phyloP scores from a whole-genome alignment of 441 rosid species.

The Pelargonium cotyledonis region DNA sequence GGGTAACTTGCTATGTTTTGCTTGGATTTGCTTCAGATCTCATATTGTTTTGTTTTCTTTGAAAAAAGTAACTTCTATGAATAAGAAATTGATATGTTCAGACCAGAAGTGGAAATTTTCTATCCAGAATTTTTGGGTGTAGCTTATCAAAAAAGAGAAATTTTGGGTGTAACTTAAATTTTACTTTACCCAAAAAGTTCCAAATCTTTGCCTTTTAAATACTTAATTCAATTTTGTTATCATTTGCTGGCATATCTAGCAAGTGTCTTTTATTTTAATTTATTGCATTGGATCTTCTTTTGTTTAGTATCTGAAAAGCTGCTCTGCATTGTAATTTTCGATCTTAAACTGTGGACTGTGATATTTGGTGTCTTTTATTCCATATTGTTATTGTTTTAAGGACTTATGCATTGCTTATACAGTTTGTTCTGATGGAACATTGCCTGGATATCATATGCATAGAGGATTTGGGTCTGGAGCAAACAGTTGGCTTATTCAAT shows the following conservation, averaged over 20 bases:
- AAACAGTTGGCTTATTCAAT: conserved; percentile 83
- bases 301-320: neutral
- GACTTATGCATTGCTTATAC: conserved; percentile 24
- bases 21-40: neutral
- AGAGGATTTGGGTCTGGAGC: conserved; percentile 82
- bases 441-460: conserved; percentile 91
- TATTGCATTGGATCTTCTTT: neutral
- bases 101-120: conserved; percentile 8
- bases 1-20: neutral
- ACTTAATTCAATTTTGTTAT: neutral
- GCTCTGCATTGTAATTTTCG: neutral
- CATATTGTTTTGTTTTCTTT: neutral
- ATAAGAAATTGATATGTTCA: conserved; percentile 7
- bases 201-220: neutral
- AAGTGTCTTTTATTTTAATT: neutral
- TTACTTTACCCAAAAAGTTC: conserved; percentile 1
- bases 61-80: neutral
- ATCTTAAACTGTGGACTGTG: neutral
- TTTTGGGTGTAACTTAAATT: conserved; percentile 8
- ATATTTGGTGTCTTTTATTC: conserved; percentile 4
- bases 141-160: too few relatives aligned
- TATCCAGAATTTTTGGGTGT: too few relatives aligned
- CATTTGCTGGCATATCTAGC: conserved; percentile 12
- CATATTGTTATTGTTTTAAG: neutral
- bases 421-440: conserved; percentile 97